phyloP scores from a whole-genome alignment of 2,329 filamentous ascomycete species.

The Penicillium occitanis region DNA sequence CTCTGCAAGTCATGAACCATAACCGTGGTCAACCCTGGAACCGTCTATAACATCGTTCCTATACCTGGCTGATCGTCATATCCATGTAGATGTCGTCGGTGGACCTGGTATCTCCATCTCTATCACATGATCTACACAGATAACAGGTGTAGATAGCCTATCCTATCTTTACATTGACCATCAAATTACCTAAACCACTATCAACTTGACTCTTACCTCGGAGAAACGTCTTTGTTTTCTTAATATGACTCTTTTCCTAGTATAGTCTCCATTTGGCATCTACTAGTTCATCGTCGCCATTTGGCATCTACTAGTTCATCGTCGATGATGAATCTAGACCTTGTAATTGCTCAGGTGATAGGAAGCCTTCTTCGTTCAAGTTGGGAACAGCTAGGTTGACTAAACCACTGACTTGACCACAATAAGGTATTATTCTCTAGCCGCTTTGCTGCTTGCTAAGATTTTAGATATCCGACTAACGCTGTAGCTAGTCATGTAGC shows the following conservation, averaged over 20 bases:
- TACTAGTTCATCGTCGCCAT: constrained; percentile 5
- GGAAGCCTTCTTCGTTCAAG: too few species aligned
- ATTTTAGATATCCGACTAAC: background rate
- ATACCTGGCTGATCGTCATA: background rate
- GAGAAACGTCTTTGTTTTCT: background rate
- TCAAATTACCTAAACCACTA: background rate
- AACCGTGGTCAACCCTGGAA: background rate
- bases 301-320: constrained; percentile 5
- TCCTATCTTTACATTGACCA: background rate
- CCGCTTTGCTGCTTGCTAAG: background rate
- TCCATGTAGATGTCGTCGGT: background rate
- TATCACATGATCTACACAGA: too few species aligned
- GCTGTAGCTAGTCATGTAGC: background rate
- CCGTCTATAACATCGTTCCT: background rate
- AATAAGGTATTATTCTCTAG: background rate
- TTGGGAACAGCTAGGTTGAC: background rate
- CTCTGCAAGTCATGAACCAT: background rate
- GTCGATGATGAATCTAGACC: background rate
- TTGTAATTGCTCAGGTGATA: too few species aligned
- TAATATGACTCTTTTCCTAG: background rate
- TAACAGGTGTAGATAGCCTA: too few species aligned
- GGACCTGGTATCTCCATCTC: too few species aligned
- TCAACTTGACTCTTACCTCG: background rate
- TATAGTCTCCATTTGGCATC: background rate
- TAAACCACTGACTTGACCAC: background rate